phyloP scores from a whole-genome alignment of 2,329 filamentous ascomycete genomes.

The Aspergillus amoenus region DNA sequence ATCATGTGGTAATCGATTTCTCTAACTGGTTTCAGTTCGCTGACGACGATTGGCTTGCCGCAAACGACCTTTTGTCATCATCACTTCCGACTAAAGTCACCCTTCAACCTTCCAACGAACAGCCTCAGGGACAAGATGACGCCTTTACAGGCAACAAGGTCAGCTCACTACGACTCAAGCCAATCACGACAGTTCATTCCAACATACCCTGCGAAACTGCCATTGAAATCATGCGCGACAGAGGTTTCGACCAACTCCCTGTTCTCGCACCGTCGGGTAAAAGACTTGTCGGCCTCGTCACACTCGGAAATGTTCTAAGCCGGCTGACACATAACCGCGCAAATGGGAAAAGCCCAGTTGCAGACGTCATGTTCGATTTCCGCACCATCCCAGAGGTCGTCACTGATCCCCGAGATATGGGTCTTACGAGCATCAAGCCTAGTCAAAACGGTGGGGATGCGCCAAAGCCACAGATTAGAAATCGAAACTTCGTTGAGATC shows the following conservation, averaged over 20 bases:
- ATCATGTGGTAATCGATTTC: not conserved
- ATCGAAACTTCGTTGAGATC: conserved; percentile 84
- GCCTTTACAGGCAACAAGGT: conserved; percentile 78
- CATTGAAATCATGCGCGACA: conserved; percentile 97
- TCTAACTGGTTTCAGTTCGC: conserved; percentile 62
- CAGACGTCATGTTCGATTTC: conserved; percentile 97
- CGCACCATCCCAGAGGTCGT: conserved; percentile 81
- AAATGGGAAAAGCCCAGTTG: conserved; percentile 69
- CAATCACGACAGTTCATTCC: conserved; percentile 79
- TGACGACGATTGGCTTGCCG: conserved; percentile 97
- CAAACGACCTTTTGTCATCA: conserved; percentile 84
- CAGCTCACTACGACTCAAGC: conserved; percentile 81
- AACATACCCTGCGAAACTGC: conserved; percentile 76
- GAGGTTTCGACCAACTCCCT: conserved; percentile 95
- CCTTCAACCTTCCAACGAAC: conserved; percentile 28
- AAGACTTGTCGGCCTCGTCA: conserved; percentile 86
- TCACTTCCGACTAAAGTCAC: conserved; percentile 51
- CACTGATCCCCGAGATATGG: conserved; percentile 75
- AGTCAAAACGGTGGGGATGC: conserved; percentile 15
- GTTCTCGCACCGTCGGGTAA: conserved; percentile 70
- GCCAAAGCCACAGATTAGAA: conserved; percentile 47
- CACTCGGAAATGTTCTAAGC: conserved; percentile 88
- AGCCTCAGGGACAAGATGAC: conserved; percentile 53
- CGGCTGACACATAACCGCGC: conserved; percentile 85
- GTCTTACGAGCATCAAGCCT: conserved; percentile 27